Base-by-base conservation (phyloP, 2,329 filamentous ascomycete genomes). In the Myriosclerotinia curreyana region DNA sequence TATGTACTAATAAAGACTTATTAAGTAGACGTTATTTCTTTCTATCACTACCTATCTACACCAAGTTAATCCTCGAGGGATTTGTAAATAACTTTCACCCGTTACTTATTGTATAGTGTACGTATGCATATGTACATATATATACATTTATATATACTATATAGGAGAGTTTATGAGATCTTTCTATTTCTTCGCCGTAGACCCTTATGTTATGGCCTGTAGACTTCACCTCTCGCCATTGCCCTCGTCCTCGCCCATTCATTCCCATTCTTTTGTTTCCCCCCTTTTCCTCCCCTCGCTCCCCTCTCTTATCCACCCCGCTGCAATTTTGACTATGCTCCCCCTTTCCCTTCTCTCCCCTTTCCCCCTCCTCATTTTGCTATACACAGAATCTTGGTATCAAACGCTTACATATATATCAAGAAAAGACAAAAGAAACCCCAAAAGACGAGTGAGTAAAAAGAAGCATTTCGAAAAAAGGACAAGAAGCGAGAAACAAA, bases 331-430 rank as follows among this genome's bases (percentile, higher is more conserved):
- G 6, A 5, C 52, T 38, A 6, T n/a, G n/a, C 8, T 31, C 20
- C 1, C 20, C 6, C 28, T 34, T 14, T 20, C 9, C 6, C 1
- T n/a, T 17, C 50, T n/a, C 50, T 34, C 50, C 50, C n/a, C 40
- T 42, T n/a, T 28, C 20, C 50, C 50, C n/a, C 40, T 42, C 40
- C 12, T 42, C 25, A 22, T 52, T 11, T 5, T 17, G 15, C 36
- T 52, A 25, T 46, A 54, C 25, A 55, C 34, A 50, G 14, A 60
- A 54, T 34, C n/a, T n/a, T 62, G 59, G 48, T 54, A 62, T 62
- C 59, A 55, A 62, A 62, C 36, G 38, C 48, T 28, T 46, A 25
- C 28, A 3, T 60, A 38, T 62, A 36, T 40, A 3, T 31, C 25
- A 34, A 60, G 31, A 17, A 52, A 34, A 44, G n/a, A 36, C 22